Evolutionary conservation across 2,329 filamentous ascomycete species (phyloP).

Genomic region (Trichoderma lentiforme): DNA sequence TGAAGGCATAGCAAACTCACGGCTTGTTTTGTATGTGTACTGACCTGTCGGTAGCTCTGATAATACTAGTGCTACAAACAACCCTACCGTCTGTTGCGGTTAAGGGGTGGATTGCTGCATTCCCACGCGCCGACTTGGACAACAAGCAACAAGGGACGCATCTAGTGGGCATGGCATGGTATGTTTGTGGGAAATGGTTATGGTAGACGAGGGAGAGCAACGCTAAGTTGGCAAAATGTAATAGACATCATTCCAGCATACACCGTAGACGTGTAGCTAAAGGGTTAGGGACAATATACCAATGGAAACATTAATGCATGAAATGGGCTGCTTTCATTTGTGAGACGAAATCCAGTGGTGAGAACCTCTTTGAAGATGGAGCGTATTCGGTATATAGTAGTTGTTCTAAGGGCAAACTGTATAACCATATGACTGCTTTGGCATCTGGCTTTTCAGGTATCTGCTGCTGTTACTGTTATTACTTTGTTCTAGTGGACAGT

Average conservation of each 20-base stretch:
- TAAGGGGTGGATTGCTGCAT: slow-evolving; percentile 22
- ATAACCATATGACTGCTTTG: not conserved
- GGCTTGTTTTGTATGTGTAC: not conserved
- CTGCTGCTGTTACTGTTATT: not conserved
- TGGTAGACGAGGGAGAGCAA: not conserved
- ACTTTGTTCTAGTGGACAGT: not conserved
- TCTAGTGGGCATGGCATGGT: too few species aligned
- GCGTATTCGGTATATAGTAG: not conserved
- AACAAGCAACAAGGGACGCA: not conserved
- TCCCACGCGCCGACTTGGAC: not conserved
- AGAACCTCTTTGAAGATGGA: not conserved
- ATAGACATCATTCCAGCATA: not conserved
- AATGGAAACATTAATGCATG: not conserved
- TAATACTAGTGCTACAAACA: slow-evolving; percentile 35
- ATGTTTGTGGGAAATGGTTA: not conserved
- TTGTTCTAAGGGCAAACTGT: not conserved
- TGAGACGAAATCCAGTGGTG: not conserved
- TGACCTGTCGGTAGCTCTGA: slow-evolving; percentile 17
- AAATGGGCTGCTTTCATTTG: not conserved
- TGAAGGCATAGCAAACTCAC: not conserved
- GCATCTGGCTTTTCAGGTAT: not conserved
- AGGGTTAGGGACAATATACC: not conserved
- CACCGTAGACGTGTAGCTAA: not conserved
- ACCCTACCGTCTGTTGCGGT: slow-evolving; percentile 42
- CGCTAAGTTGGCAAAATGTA: not conserved